Evolutionary conservation across 1,284 basidiomycete genomes (phyloP).

Genomic region (Trametes pubescens): DNA sequence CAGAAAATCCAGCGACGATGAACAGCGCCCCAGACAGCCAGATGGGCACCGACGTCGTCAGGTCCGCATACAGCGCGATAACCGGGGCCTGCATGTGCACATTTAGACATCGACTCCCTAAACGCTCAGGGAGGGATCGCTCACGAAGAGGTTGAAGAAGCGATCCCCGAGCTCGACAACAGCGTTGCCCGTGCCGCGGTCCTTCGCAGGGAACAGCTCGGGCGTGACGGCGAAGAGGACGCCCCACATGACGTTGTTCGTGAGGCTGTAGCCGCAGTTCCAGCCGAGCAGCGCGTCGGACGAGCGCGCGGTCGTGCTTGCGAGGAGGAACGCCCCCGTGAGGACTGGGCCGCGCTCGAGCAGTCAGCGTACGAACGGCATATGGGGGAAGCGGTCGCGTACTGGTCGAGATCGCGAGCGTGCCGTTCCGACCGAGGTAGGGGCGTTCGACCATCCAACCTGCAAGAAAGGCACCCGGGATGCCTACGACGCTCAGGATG

Average conservation of each 20-base stretch:
- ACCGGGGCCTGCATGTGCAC: conserved; percentile 59
- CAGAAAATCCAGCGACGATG: conserved; percentile 63
- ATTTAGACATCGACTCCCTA: not conserved
- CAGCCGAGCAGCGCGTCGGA: conserved; percentile 71
- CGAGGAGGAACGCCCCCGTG: conserved; percentile 74
- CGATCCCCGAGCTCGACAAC: conserved; percentile 65
- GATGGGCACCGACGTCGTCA: conserved; percentile 70
- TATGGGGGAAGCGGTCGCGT: conserved; percentile 22
- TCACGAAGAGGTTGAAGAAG: conserved; percentile 69
- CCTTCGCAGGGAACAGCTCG: conserved; percentile 75
- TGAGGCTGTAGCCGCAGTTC: conserved; percentile 75
- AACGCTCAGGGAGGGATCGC: too few species aligned
- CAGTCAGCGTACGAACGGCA: too few species aligned
- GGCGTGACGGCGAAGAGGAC: conserved; percentile 71
- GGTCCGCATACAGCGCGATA: conserved; percentile 66
- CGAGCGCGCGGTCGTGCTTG: conserved; percentile 68
- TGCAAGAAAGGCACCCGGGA: conserved; percentile 69
- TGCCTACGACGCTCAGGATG: conserved; percentile 70
- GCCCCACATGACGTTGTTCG: conserved; percentile 76
- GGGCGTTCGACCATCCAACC: conserved; percentile 66
- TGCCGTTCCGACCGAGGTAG: conserved; percentile 64
- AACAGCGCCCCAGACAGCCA: conserved; percentile 75
- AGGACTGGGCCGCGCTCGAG: conserved; percentile 47
- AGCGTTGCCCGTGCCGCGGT: conserved; percentile 77
- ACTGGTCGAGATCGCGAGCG: conserved; percentile 66